Evolutionary conservation across 164 flowering plant species (phyloP), one percentile per base, ranked within the genome.

Genomic region (Magnolia sinica): DNA sequence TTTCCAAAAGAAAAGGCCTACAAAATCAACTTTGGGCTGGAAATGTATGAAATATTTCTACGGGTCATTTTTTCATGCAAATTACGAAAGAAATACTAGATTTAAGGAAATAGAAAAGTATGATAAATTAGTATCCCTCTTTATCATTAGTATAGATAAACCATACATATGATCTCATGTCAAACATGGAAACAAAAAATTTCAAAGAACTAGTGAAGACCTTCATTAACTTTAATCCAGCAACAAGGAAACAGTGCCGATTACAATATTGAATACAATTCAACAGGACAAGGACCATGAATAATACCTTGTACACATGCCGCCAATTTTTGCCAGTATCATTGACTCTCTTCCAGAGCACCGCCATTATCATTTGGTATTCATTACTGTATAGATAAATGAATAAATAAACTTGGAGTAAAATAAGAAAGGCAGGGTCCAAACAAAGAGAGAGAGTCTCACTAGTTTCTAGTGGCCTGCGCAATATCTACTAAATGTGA

Each of bases 291-390:
- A 49, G 27, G 14, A 68, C 20, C n/a, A 64, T 0, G 49, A 20
- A 31, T 13, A 76, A 50, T 58, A 96, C 99, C 98, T 96, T 96
- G 86, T 94, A 95, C 37, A 96, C 99, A 87, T 96, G 99, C 79
- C 99, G 89, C 99, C 99, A 96, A 82, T 96, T 96, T 82, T 96
- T 96, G 64, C 99, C 98, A 82, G 95, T 94, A 78, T 95, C 98
- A 84, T 86, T 96, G 20, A 92, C 84, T 64, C 98, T 85, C 82
- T 93, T 96, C 99, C 99, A 96, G 58, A 95, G 76, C 51, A 95
- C 89, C 8, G 88, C 68, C 97, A 96, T 94, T 79, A 96, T 93
- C 94, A 93, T 90, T 81, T 96, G 99, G 83, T 92, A 93, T 74
- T 96, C 98, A 77, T 92, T 88, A 78, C 99, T 96, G 88, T 85